Evolutionary conservation across 1,139 yeast species (phyloP), one percentile per base, ranked within the genome.

Genomic region (Meyerozyma smithsonii): DNA sequence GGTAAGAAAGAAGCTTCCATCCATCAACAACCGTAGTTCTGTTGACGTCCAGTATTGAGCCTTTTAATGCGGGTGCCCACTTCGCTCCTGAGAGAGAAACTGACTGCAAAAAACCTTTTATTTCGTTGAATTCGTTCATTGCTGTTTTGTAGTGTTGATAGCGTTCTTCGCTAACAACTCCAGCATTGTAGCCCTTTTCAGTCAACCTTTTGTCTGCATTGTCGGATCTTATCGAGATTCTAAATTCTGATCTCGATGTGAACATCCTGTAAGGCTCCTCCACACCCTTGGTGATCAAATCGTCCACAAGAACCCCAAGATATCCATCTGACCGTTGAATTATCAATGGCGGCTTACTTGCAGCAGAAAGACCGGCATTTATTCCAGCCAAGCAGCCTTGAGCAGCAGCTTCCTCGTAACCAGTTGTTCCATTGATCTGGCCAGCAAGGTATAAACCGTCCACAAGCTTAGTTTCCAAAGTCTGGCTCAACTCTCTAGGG

Each of bases 251-350:
- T 40, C 99, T 74, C 2, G 97, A 88, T 0, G 98, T 94, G 56
- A 94, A 94, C 98, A 94, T 94, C 46, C 99, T 72, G 58, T 94
- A 94, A 1, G 99, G 99, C 57, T 94, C 99, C 45, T 84, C 90
- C 1, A 94, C 96, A 15, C 98, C 99, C 61, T 89, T 88, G 1
- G 97, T 90, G 28, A 89, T 85, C 49, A 94, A 69, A 62, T 94
- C 99, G 60, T 94, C 98, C 35, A 94, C 83, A 44, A 94, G 66
- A 5, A 92, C 96, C 1, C 98, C 99, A 44, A 88, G 74, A 54
- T 87, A 90, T 0, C 96, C 97, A 55, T 89, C 94, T 0, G 88
- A 74, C 46, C 99, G 69, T 14, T 78, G 72, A 15, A 94, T 54
- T 25, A 69, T 66, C 45, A 92, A 62, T 1, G 79, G 75, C 0